Conservation (phyloP, 2,329 filamentous ascomycete species). For the Neonectria hederae region DNA sequence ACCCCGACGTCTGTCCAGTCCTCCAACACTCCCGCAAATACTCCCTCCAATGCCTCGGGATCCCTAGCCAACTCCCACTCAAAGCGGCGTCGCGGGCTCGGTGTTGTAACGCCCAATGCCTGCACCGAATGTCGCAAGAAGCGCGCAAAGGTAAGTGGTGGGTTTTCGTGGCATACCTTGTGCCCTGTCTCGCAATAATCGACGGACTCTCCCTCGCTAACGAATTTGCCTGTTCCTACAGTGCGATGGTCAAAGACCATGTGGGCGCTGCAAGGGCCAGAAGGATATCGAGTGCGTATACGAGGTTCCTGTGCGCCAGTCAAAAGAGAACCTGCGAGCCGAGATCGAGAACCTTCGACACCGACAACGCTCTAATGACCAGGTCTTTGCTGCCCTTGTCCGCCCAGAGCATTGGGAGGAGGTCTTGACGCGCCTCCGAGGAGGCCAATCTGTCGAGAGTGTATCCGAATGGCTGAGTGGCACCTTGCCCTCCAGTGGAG, state of each 20-base stretch:
- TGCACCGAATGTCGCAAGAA: slow-evolving; percentile 71
- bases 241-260: slow-evolving; percentile 69
- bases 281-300: slow-evolving; percentile 67
- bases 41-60: slow-evolving; percentile 25
- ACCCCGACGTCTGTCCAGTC: slow-evolving; percentile 44
- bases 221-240: slow-evolving; percentile 39
- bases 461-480: slow-evolving; percentile 65
- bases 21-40: slow-evolving; percentile 37
- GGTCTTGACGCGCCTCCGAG: slow-evolving; percentile 62
- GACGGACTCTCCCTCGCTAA: slow-evolving; percentile 24
- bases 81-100: slow-evolving; percentile 64
- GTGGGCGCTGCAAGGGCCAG: slow-evolving; percentile 64
- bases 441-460: slow-evolving; percentile 62
- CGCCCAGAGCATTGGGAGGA: slow-evolving; percentile 63
- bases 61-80: slow-evolving; percentile 47
- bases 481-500: slow-evolving; percentile 44
- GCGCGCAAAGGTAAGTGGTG: slow-evolving; percentile 62
- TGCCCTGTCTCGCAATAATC: not conserved
- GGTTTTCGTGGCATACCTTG: not conserved
- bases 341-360: slow-evolving; percentile 67
- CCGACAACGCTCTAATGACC: slow-evolving; percentile 64
- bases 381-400: slow-evolving; percentile 63
- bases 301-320: slow-evolving; percentile 70
- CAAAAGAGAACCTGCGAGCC: slow-evolving; percentile 68
- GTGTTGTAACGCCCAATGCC: slow-evolving; percentile 67